Evolutionary conservation across 2,329 filamentous ascomycete genomes (phyloP), one percentile per base, ranked within the genome.

Genomic region (Arthrobotrys entomopaga): DNA sequence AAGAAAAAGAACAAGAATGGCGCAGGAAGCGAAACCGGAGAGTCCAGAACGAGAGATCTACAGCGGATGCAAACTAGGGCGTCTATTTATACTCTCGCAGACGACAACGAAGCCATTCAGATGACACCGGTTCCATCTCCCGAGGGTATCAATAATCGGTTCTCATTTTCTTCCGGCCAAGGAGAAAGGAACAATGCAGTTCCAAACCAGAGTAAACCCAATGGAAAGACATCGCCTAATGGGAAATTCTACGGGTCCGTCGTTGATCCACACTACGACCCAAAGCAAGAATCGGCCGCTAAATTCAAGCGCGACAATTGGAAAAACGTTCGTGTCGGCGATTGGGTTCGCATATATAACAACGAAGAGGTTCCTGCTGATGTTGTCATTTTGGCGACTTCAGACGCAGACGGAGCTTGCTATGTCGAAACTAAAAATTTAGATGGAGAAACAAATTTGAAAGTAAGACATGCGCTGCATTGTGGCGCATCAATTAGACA

Each of bases 381-480:
- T 82, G 85, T 99, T 53, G 90, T 98, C 54, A 91, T 99, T 49
- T 83, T 99, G 22, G 91, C 95, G 1, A 98, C 95, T 0, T 97
- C 95, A 1, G 95, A 98, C 78, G 87, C 90, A 0, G 95, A 99
- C 78, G 95, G 95, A 58, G 92, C 92, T 42, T 99, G 95, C 82
- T 99, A 97, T 79, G 91, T 99, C 20, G 95, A 99, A 82, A 99
- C 95, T 1, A 99, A 98, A 84, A 98, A 97, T 80, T 81, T 99
- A 84, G 95, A 99, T 79, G 95, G 95, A 58, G 95, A 99, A 83
- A 99, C 95, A 1, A 99, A 99, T 79, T 84, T 99, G 76, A 99
- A 99, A 82, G 93, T 97, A 75, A 90, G 95, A 71, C 91, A 94
- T 79, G 92, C 95, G 19, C 86, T 99, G 48, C 91, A 94, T 76